phyloP scores from a whole-genome alignment of 129 eudicot genomes.

The Lactuca saligna region DNA sequence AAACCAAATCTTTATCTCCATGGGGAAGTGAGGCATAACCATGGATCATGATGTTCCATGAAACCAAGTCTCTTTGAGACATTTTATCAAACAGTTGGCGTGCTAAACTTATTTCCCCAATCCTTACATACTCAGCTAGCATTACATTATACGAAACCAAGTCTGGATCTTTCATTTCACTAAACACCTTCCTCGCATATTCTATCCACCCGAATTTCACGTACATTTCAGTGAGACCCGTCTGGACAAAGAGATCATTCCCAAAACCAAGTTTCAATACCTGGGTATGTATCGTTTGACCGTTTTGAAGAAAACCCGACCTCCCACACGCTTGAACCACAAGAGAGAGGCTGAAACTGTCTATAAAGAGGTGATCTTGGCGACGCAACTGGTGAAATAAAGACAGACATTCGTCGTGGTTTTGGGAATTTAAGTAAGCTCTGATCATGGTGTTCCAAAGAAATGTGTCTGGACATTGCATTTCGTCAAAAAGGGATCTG shows the following conservation, averaged over 20 bases:
- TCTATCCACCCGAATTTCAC: constrained; percentile 30
- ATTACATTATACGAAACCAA: constrained; percentile 38
- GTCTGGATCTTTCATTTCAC: constrained; percentile 34
- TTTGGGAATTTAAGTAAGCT: constrained; percentile 31
- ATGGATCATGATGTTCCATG: constrained; percentile 50
- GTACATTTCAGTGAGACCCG: constrained; percentile 42
- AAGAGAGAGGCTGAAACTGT: constrained; percentile 41
- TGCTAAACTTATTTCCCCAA: constrained; percentile 32
- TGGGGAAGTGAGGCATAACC: constrained; percentile 35
- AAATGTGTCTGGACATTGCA: constrained; percentile 39
- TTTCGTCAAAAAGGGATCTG: constrained; percentile 27
- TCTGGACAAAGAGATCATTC: constrained; percentile 39
- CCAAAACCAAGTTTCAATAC: constrained; percentile 36
- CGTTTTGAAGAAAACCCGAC: constrained; percentile 12
- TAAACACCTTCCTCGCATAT: constrained; percentile 32
- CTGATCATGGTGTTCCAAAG: constrained; percentile 42
- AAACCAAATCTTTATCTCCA: constrained; percentile 11
- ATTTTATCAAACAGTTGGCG: constrained; percentile 38
- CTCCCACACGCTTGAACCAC: constrained; percentile 32
- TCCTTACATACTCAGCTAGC: constrained; percentile 39
- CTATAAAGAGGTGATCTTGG: constrained; percentile 26
- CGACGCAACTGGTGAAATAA: constrained; percentile 25
- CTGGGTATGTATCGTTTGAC: constrained; percentile 35
- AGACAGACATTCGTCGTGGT: constrained; percentile 18
- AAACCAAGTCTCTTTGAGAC: constrained; percentile 42